Base-by-base conservation (phyloP, 495 filamentous ascomycete genomes). In the Patellaria atrata region DNA sequence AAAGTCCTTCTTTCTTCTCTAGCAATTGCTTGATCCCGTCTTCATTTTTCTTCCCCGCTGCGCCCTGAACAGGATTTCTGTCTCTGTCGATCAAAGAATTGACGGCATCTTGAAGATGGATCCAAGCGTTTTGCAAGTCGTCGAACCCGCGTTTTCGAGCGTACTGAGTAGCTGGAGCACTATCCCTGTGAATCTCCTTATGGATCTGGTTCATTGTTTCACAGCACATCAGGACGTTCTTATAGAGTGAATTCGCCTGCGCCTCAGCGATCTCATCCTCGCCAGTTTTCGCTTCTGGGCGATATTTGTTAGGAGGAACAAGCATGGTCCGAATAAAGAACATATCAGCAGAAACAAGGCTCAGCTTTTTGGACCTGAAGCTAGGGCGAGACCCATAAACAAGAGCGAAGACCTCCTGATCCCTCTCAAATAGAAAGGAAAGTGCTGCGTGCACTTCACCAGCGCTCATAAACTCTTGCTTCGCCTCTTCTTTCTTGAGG, bases 1-100 rank as follows among this genome's bases (percentile, higher is more conserved):
- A 96, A 30, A 99, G 61, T 29, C 91, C 91, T 51, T 99, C 91
- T 58, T 99, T 99, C 68, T 96, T 96, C 59, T 99, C 91, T 11
- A 99, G 68, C 48, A 83, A 79, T 51, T 99, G 91, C 59, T 96
- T 99, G 56, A 99, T 91, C 38, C 91, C 91, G 24, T 84, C 77
- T 38, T 80, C 74, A 27, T 76, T 74, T 30, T 67, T 58, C 50
- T 69, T 70, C 3, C 65, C 77, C 5, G 82, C 82, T 3, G 67
- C 58, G 6, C 86, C 85, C 26, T 75, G 71, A 8, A 83, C 62
- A 9, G 82, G 78, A 53, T 82, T 92, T 41, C 81, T 75, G 48
- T 92, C 75, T 17, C 74, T 65, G 54, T 99, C 91, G 42, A 96
- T 79, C 27, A 96, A 59, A 22, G 79, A 74, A 48, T 99, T 99